Conservation (phyloP, 306 rosid genomes). For the Cucurbita moschata region DNA sequence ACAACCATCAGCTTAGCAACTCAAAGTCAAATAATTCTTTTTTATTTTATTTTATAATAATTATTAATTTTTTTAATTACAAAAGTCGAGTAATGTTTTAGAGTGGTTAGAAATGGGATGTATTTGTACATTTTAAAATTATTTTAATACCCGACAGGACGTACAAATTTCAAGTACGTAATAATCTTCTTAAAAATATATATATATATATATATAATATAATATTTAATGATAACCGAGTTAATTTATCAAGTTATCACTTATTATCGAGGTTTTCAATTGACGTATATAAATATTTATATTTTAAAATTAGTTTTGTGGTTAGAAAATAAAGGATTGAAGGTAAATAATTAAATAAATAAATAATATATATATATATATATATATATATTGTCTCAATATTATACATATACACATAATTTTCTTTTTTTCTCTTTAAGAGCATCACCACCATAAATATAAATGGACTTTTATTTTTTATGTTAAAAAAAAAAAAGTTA, state of each 20-base stretch:
- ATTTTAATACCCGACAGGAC: neutral
- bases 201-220: too few relatives aligned
- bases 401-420: neutral
- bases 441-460: neutral
- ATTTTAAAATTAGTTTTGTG: too few relatives aligned
- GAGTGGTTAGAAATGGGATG: neutral
- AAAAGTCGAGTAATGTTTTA: neutral
- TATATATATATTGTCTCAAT: neutral
- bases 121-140: neutral
- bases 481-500: neutral
- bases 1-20: neutral
- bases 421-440: too few relatives aligned
- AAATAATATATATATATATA: neutral
- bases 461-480: neutral
- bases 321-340: neutral
- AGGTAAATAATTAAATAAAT: neutral
- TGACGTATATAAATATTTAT: too few relatives aligned
- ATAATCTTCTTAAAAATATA: too few relatives aligned
- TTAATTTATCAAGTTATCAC: too few relatives aligned
- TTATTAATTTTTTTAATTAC: neutral
- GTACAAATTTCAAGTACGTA: neutral
- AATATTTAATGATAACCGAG: too few relatives aligned
- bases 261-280: too few relatives aligned
- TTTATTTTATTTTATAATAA: neutral
- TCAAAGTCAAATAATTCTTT: neutral